Conservation (phyloP, 2,329 filamentous ascomycete species). For the Exophiala oligosperma region DNA sequence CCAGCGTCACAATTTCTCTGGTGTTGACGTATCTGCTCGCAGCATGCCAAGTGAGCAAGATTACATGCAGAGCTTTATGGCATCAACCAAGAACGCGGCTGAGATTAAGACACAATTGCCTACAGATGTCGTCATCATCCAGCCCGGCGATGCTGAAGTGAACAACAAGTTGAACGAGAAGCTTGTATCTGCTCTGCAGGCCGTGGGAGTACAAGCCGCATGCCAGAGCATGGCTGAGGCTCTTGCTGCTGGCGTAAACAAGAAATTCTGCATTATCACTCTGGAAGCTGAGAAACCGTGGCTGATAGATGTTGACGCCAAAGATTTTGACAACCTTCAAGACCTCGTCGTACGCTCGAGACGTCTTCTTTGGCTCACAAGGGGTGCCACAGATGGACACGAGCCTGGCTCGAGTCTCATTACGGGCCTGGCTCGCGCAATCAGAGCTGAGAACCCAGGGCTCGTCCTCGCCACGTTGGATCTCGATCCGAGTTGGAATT, state of each 20-base stretch:
- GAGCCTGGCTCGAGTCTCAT: constrained; percentile 22
- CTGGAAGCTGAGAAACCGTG: constrained; percentile 34
- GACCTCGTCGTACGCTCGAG: constrained; percentile 28
- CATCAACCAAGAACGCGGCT: not conserved
- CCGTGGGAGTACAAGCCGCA: not conserved
- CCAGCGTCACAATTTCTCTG: constrained; percentile 28
- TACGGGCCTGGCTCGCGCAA: constrained; percentile 29
- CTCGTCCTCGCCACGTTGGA: constrained; percentile 27
- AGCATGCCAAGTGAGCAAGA: constrained; percentile 2
- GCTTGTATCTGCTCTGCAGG: not conserved
- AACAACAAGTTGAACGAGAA: constrained; percentile 1
- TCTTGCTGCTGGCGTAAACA: constrained; percentile 5
- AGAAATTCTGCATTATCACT: constrained; percentile 33
- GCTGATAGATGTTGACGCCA: constrained; percentile 29
- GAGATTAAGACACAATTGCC: not conserved
- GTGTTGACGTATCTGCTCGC: constrained; percentile 24
- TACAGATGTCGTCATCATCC: constrained; percentile 3
- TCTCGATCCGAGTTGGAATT: constrained; percentile 7
- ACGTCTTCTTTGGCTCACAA: constrained; percentile 34
- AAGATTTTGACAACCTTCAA: constrained; percentile 32
- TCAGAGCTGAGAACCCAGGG: constrained; percentile 30
- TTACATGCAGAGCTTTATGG: constrained; percentile 4
- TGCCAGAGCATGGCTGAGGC: constrained; percentile 1
- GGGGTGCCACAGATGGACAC: constrained; percentile 16
- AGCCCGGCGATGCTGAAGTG: not conserved